Evolutionary conservation across 768 basidiomycete genomes (phyloP).

Genomic region (Termitomyces sp.): DNA sequence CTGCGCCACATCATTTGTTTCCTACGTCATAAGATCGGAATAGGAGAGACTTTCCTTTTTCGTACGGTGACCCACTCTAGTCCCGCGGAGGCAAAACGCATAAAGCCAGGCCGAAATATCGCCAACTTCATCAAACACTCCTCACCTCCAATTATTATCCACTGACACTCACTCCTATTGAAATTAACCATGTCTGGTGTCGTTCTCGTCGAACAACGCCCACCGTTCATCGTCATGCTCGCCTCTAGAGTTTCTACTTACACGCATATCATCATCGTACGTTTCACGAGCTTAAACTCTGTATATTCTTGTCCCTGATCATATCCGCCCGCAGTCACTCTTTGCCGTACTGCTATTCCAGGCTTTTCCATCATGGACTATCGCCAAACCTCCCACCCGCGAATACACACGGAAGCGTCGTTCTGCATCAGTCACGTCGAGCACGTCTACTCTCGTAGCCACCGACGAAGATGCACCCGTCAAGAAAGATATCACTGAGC

Average conservation of each 20-base stretch:
- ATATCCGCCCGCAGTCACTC: conserved; percentile 1
- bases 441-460: not conserved
- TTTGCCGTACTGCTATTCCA: not conserved
- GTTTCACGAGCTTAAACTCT: not conserved
- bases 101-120: not conserved
- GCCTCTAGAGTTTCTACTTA: conserved; percentile 1
- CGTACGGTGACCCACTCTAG: not conserved
- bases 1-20: not conserved
- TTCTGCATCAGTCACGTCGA: not conserved
- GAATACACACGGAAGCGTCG: not conserved
- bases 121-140: not conserved
- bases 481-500: not conserved
- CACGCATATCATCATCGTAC: not conserved
- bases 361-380: not conserved
- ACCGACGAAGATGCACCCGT: not conserved
- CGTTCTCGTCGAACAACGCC: conserved; percentile 1
- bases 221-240: not conserved
- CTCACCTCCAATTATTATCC: no score
- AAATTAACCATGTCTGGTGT: not conserved
- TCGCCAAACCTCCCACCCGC: not conserved
- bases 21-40: not conserved
- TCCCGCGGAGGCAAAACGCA: not conserved
- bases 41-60: conserved; percentile 1
- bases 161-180: not conserved
- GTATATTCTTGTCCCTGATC: conserved; percentile 1